These are phyloP conservation scores for Ceraceosorus guamensis DNA, from an alignment of 1,284 basidiomycete genomes.

Conservation along the genomic window DNA sequence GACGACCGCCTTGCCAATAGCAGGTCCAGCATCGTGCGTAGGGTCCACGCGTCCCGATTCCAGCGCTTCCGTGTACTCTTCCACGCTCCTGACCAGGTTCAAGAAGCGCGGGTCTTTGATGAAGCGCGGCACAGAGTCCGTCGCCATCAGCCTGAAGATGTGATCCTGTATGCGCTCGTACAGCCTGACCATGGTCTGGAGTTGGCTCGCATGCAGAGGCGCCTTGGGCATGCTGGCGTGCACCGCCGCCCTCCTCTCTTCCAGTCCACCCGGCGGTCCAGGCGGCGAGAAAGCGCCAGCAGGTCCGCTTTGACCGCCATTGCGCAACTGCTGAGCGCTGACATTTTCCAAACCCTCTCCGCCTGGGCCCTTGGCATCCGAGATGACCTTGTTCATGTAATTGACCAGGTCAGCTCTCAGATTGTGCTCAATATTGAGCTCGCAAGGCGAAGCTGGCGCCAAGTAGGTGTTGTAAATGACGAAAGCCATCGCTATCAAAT, in stretches of 20 bases:
- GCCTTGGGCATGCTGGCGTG: constrained; percentile 21
- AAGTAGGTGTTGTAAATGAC: constrained; percentile 91
- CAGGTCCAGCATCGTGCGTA: constrained; percentile 25
- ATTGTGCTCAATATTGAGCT: constrained; percentile 96
- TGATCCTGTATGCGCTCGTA: constrained; percentile 95
- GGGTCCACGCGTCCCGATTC: constrained; percentile 36
- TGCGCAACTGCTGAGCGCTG: constrained; percentile 1
- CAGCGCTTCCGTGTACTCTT: constrained; percentile 43
- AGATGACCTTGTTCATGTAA: constrained; percentile 64
- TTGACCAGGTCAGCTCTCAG: constrained; percentile 85
- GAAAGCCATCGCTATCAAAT: constrained; percentile 86
- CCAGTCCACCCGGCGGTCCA: constrained; percentile 32
- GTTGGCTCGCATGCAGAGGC: constrained; percentile 57
- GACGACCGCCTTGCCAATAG: constrained; percentile 27
- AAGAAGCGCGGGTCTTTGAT: constrained; percentile 41
- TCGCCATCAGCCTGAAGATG: constrained; percentile 94
- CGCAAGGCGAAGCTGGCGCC: constrained; percentile 85
- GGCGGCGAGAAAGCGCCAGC: not conserved
- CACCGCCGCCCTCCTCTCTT: constrained; percentile 56
- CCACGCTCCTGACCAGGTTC: constrained; percentile 34
- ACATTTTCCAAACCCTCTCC: constrained; percentile 10
- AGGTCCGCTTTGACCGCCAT: not conserved
- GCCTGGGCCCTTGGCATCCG: constrained; percentile 22
- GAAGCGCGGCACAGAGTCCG: constrained; percentile 75
- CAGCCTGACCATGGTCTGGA: constrained; percentile 83